Conservation (phyloP, 306 rosid genomes). For the Myrica gale region DNA sequence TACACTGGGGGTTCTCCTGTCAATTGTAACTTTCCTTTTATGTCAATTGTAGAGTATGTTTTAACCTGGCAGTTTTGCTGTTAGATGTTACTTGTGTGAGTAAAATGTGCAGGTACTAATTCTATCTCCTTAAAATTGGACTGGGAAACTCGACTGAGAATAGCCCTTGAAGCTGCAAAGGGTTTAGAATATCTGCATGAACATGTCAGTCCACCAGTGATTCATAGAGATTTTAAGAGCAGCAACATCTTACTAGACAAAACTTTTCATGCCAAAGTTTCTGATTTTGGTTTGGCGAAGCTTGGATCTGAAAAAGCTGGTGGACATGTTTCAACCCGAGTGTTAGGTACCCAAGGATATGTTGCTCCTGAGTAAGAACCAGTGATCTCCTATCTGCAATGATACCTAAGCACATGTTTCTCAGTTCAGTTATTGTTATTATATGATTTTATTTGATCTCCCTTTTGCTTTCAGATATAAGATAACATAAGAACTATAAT, state of each 20-base stretch:
- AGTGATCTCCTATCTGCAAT: constrained; percentile 20
- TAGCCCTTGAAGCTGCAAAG: constrained; percentile 94
- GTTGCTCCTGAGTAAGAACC: constrained; percentile 85
- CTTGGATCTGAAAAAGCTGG: constrained; percentile 92
- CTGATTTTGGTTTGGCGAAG: constrained; percentile 95
- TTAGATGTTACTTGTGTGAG: neutral
- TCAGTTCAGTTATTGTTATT: constrained; percentile 1
- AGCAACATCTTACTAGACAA: constrained; percentile 88
- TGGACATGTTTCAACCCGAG: constrained; percentile 91
- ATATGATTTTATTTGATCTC: constrained; percentile 4
- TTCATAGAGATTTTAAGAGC: constrained; percentile 95
- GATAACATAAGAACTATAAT: constrained; percentile 4
- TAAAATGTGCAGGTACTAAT: constrained; percentile 46
- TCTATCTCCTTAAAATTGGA: constrained; percentile 52
- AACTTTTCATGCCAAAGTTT: constrained; percentile 81
- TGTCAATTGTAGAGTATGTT: constrained; percentile 18
- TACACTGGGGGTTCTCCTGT: neutral
- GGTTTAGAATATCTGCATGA: constrained; percentile 96
- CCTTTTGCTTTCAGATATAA: neutral
- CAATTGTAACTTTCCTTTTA: too few species aligned
- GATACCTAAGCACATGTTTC: neutral
- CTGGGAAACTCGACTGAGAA: constrained; percentile 84
- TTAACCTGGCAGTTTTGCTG: constrained; percentile 7
- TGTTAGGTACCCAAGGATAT: constrained; percentile 92
- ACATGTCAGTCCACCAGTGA: constrained; percentile 84